Evolutionary conservation across 1,284 basidiomycete species (phyloP).

Genomic region (Termitomyces sp.): DNA sequence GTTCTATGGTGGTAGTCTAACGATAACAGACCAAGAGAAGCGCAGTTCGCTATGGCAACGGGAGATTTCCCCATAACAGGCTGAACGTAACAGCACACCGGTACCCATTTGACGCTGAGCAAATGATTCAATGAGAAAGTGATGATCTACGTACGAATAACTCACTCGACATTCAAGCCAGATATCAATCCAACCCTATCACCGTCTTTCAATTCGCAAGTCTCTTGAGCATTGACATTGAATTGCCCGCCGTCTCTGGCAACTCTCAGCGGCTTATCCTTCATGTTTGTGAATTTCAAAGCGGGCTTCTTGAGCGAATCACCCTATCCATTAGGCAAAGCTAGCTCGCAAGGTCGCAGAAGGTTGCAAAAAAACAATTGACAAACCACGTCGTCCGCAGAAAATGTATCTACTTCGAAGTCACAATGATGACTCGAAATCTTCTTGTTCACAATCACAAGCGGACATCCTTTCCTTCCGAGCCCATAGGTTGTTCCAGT

Average conservation of each 20-base stretch:
- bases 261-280: slow-evolving; percentile 38
- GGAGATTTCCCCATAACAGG: slow-evolving; percentile 19
- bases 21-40: slow-evolving; percentile 42
- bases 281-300: slow-evolving; percentile 41
- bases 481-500: slow-evolving; percentile 45
- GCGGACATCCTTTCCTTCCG: slow-evolving; percentile 48
- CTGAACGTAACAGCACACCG: slow-evolving; percentile 46
- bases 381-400: slow-evolving; percentile 50
- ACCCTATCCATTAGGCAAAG: slow-evolving; percentile 22
- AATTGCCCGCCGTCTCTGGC: slow-evolving; percentile 26
- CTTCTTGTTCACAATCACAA: slow-evolving; percentile 53
- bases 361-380: neutral
- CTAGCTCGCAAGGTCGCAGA: neutral
- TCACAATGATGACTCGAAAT: slow-evolving; percentile 55
- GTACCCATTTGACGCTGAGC: slow-evolving; percentile 45
- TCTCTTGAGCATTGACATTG: slow-evolving; percentile 26
- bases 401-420: slow-evolving; percentile 47
- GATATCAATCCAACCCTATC: slow-evolving; percentile 45
- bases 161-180: slow-evolving; percentile 41
- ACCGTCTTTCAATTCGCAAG: slow-evolving; percentile 39
- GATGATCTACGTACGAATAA: slow-evolving; percentile 4
- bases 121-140: slow-evolving; percentile 4
- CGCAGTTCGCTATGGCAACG: slow-evolving; percentile 39
- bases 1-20: slow-evolving; percentile 1
- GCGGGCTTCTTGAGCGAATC: slow-evolving; percentile 35